Evolutionary conservation across 1,139 yeast genomes (phyloP).

Genomic region (Diutina neorugosa): DNA sequence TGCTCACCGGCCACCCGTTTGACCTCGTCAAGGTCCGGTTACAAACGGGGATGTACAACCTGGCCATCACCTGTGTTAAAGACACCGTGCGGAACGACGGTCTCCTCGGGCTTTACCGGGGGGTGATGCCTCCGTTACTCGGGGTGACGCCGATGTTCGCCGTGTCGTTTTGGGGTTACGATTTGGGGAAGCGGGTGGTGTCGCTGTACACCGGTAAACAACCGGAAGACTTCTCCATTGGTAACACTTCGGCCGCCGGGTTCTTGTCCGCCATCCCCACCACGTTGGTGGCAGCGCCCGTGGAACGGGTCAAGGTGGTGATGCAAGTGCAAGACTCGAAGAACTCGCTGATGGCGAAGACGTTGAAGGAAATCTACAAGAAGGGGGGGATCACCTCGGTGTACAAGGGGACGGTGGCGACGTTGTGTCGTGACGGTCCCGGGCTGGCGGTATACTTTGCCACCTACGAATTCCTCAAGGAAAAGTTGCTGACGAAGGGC

Average conservation of each 20-base stretch:
- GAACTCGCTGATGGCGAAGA: slow-evolving; percentile 42
- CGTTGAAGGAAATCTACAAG: slow-evolving; percentile 56
- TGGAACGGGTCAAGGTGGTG: slow-evolving; percentile 90
- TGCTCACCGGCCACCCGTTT: slow-evolving; percentile 90
- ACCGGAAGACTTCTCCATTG: slow-evolving; percentile 40
- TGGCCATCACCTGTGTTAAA: slow-evolving; percentile 55
- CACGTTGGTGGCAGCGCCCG: slow-evolving; percentile 91
- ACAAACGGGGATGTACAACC: slow-evolving; percentile 59
- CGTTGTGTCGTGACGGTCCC: slow-evolving; percentile 94
- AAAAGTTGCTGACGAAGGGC: slow-evolving; percentile 36
- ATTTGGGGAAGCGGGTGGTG: slow-evolving; percentile 75
- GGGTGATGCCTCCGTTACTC: slow-evolving; percentile 77
- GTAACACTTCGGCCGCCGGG: slow-evolving; percentile 86
- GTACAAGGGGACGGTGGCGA: slow-evolving; percentile 85
- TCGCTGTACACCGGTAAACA: slow-evolving; percentile 27
- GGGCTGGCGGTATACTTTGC: slow-evolving; percentile 97
- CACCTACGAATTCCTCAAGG: slow-evolving; percentile 76
- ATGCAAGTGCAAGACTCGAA: slow-evolving; percentile 61
- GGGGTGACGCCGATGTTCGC: slow-evolving; percentile 99
- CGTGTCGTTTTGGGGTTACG: slow-evolving; percentile 97
- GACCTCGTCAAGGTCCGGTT: slow-evolving; percentile 87
- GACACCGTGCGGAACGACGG: slow-evolving; percentile 66
- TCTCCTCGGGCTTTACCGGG: slow-evolving; percentile 68
- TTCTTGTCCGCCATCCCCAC: slow-evolving; percentile 92
- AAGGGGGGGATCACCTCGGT: slow-evolving; percentile 80